A percentile compares a stretch with the other conserved stretches of the same genome.
phyloP scores from a whole-genome alignment of 805 yeast species.

The Candida manassasensis region DNA sequence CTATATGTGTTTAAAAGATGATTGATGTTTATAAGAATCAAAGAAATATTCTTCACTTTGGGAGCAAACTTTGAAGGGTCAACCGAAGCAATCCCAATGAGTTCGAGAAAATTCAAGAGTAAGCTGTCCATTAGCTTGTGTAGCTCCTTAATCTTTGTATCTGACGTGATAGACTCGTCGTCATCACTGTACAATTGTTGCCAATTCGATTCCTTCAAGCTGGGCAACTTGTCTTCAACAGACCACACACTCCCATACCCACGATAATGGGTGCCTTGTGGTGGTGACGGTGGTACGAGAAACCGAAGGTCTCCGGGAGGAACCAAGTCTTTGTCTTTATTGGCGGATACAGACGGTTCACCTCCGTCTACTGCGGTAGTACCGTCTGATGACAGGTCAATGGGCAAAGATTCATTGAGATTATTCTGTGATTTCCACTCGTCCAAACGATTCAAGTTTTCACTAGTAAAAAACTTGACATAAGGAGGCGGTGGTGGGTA shows the following conservation, averaged over 20 bases:
- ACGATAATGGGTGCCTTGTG: constrained; percentile 62
- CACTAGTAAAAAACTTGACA: constrained; percentile 65
- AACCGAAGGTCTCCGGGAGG: constrained; percentile 49
- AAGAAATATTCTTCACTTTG: constrained; percentile 74
- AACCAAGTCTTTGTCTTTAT: constrained; percentile 7
- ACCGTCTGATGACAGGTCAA: constrained; percentile 12
- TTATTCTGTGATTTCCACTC: too few relatives aligned
- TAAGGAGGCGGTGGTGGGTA: constrained; percentile 96
- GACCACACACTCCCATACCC: constrained; percentile 93
- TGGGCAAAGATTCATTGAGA: too few relatives aligned
- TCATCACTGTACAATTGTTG: constrained; percentile 57
- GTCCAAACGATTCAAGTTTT: constrained; percentile 49
- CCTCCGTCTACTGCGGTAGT: too few relatives aligned
- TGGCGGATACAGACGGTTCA: too few relatives aligned
- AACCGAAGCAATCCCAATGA: constrained; percentile 70
- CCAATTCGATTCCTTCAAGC: constrained; percentile 72
- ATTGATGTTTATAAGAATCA: constrained; percentile 82
- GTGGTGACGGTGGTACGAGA: constrained; percentile 60
- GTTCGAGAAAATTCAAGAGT: constrained; percentile 73
- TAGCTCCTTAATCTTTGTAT: constrained; percentile 62
- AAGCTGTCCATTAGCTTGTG: constrained; percentile 77
- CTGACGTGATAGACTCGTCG: constrained; percentile 31
- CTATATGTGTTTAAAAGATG: constrained; percentile 88
- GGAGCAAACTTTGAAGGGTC: constrained; percentile 58
- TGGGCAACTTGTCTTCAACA: constrained; percentile 69